Base-by-base conservation (phyloP, 805 yeast species). In the Sungouiella blattae region DNA sequence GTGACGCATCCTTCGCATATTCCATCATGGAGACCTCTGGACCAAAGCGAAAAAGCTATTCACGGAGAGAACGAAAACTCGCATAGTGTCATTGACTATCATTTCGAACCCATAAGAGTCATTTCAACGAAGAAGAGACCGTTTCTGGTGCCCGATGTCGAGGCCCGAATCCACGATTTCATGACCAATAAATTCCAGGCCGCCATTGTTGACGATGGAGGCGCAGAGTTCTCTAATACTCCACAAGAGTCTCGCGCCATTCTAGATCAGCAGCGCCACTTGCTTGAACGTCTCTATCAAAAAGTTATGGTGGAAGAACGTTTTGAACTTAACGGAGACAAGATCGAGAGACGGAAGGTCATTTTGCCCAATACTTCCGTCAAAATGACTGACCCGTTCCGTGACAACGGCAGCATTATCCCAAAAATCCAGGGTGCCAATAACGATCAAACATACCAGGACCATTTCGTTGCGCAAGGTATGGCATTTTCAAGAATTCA, bases 401-500 rank as follows among this genome's bases (percentile, higher is more conserved):
- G 78, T 33, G 64, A 66, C 3, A 65, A 64, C 11, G 74, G 73
- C 2, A 47, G 58, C 24, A 59, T 64, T 13, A 53, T 64, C 0
- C 64, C 73, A 2, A 62, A 64, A 33, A 58, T 67, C 3, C 79
- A 77, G 18, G 77, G 70, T 16, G 51, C 64, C 0, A 41, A 53
- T 5, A 56, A 59, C 23, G 54, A 57, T 12, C 68, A 69, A 11
- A 76, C 89, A 0, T 81, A 77, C 49, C 73, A 75, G 29, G 97
- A 89, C 50, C 81, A 85, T 56, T 61, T 93, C 18, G 57, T 87
- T 0, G 73, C 80, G 1, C 98, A 91, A 44, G 94, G 89, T 2
- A 55, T 80, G 18, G 71, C 77, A 28, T 75, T 87, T 46, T 75
- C 95, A 4, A 81, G 77, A 44, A 59, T 86, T 8, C 78, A 87